These are phyloP conservation scores for Fusarium sp. DNA, from an alignment of 2,329 filamentous ascomycete species.

Conservation along the genomic window DNA sequence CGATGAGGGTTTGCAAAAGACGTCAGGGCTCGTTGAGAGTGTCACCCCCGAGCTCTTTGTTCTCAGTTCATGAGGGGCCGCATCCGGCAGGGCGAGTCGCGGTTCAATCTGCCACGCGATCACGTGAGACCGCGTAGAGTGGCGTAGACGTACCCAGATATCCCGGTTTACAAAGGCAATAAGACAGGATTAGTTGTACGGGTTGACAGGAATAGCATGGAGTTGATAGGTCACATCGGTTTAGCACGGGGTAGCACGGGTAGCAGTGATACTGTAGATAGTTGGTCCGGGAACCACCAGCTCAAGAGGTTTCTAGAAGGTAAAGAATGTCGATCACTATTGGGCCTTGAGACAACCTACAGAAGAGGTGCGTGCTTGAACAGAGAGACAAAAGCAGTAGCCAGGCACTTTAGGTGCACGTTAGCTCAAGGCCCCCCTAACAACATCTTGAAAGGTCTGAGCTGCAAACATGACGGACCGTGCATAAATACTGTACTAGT, in stretches of 20 bases:
- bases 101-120: conserved; percentile 12
- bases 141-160: not conserved
- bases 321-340: too few species aligned
- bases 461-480: not conserved
- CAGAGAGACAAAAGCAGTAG: too few species aligned
- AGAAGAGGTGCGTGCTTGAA: too few species aligned
- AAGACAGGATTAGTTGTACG: not conserved
- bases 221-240: not conserved
- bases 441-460: not conserved
- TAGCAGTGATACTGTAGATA: too few species aligned
- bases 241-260: not conserved
- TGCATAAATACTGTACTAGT: conserved; percentile 25
- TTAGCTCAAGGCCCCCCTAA: too few species aligned
- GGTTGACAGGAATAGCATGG: not conserved
- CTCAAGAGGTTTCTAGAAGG: not conserved
- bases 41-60: conserved; percentile 5
- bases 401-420: too few species aligned
- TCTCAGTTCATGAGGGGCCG: conserved; percentile 10
- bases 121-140: conserved; percentile 34
- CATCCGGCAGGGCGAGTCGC: conserved; percentile 8
- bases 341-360: too few species aligned
- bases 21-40: conserved; percentile 4
- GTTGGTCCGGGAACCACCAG: not conserved
- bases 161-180: not conserved
- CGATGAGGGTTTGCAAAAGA: conserved; percentile 1